A percentile compares a stretch with the other conserved stretches of the same genome.
Conservation (phyloP, 225 moss, liverwort and hornwort genomes). For the Bryum argenteum region DNA sequence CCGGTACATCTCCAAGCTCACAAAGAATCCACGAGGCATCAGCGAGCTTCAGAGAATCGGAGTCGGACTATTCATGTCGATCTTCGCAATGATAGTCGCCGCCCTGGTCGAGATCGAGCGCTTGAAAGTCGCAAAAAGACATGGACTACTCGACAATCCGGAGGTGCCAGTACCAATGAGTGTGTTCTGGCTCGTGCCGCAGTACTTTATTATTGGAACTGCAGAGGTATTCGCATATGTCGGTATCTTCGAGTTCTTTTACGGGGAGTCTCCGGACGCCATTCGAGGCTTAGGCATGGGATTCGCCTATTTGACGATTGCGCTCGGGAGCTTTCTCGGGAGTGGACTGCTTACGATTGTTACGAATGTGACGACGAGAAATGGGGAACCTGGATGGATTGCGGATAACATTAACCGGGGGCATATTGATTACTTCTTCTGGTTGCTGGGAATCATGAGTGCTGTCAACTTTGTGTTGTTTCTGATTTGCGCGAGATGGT, state of each 20-base stretch:
- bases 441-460: constrained; percentile 69
- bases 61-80: constrained; percentile 44
- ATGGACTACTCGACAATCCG: constrained; percentile 39
- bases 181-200: constrained; percentile 58
- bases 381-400: constrained; percentile 67
- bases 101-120: constrained; percentile 54
- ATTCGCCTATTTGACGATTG: constrained; percentile 63
- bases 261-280: constrained; percentile 72
- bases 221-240: constrained; percentile 49
- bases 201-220: constrained; percentile 44
- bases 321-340: constrained; percentile 73
- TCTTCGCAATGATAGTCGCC: constrained; percentile 51
- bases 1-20: constrained; percentile 25
- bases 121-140: constrained; percentile 35
- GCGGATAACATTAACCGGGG: constrained; percentile 74
- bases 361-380: constrained; percentile 44
- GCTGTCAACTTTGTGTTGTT: constrained; percentile 60
- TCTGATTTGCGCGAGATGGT: constrained; percentile 56
- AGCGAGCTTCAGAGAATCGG: constrained; percentile 51
- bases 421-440: constrained; percentile 83
- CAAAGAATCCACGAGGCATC: constrained; percentile 47
- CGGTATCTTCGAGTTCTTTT: constrained; percentile 75
- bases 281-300: constrained; percentile 70
- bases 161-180: constrained; percentile 41
- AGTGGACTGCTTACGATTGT: constrained; percentile 60